phyloP scores from a whole-genome alignment of 805 yeast species.

The Myxozyma kluyveri region DNA sequence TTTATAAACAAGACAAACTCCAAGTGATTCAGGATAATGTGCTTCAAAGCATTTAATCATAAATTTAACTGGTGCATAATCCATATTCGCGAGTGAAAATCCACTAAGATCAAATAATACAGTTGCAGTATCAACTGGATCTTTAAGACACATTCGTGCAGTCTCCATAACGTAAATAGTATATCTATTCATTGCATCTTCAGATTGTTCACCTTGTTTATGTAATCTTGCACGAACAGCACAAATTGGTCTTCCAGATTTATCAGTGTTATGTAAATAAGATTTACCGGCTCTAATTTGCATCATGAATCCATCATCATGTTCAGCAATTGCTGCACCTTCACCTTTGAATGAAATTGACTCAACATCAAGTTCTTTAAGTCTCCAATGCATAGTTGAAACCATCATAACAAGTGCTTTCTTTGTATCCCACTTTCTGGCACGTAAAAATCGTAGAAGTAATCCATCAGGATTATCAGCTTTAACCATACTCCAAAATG shows the following conservation, averaged over 20 bases:
- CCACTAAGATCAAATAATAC: constrained; percentile 83
- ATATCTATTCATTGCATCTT: constrained; percentile 69
- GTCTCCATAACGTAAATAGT: constrained; percentile 77
- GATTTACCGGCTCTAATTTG: constrained; percentile 70
- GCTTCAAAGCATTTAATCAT: constrained; percentile 88
- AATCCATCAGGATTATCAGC: constrained; percentile 85
- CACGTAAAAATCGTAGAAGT: constrained; percentile 78
- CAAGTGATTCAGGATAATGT: constrained; percentile 92
- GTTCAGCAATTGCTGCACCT: constrained; percentile 50
- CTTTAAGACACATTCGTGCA: constrained; percentile 69
- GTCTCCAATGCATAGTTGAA: constrained; percentile 87
- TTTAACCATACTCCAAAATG: constrained; percentile 61
- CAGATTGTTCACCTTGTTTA: constrained; percentile 62
- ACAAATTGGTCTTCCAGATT: constrained; percentile 72
- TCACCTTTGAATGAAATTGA: constrained; percentile 70
- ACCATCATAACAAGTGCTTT: constrained; percentile 79
- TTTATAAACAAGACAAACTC: constrained; percentile 77
- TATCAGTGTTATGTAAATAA: constrained; percentile 70
- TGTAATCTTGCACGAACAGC: constrained; percentile 78
- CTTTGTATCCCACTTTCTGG: constrained; percentile 85
- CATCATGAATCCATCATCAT: constrained; percentile 45
- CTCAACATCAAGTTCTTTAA: constrained; percentile 56
- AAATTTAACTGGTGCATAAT: constrained; percentile 85
- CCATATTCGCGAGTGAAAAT: constrained; percentile 87
- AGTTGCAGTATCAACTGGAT: constrained; percentile 75